phyloP scores from a whole-genome alignment of 495 filamentous ascomycete species.

The Haplographium delicatum region DNA sequence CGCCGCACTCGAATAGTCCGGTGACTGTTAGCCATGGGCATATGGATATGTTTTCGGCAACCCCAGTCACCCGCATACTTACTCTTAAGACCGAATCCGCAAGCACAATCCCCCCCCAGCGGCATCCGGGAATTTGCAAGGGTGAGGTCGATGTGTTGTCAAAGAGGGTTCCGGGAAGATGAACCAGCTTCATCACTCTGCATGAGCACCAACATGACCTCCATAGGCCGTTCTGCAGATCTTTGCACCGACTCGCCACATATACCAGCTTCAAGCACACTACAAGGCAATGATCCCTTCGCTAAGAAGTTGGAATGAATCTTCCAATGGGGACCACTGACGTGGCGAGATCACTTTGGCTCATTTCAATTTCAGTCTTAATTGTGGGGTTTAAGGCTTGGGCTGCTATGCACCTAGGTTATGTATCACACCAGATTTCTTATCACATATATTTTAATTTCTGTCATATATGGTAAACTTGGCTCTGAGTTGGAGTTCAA shows the following conservation, averaged over 20 bases:
- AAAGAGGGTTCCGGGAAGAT: constrained; percentile 13
- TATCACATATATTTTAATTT: constrained; percentile 18
- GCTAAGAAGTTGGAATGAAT: constrained; percentile 14
- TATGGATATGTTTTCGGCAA: constrained; percentile 15
- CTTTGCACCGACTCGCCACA: constrained; percentile 19
- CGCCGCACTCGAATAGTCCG: constrained; percentile 6
- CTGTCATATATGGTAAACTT: constrained; percentile 18
- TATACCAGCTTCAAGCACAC: background rate
- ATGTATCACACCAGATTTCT: constrained; percentile 12
- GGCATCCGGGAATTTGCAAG: constrained; percentile 3
- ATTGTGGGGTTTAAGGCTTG: constrained; percentile 12
- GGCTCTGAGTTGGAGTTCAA: constrained; percentile 6
- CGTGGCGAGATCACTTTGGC: constrained; percentile 26
- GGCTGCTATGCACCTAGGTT: constrained; percentile 16
- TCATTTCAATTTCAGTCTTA: constrained; percentile 15
- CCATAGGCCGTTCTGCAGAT: constrained; percentile 18
- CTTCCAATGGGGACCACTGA: constrained; percentile 21
- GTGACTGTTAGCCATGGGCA: constrained; percentile 13
- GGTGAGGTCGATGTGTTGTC: constrained; percentile 24
- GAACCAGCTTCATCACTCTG: constrained; percentile 20
- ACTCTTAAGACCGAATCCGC: background rate
- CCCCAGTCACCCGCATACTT: constrained; percentile 11
- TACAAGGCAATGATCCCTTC: constrained; percentile 2
- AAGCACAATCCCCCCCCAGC: constrained; percentile 3
- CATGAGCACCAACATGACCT: constrained; percentile 20